Base-by-base conservation (phyloP, 2,329 filamentous ascomycete genomes). In the Amauroascus verrucosus region DNA sequence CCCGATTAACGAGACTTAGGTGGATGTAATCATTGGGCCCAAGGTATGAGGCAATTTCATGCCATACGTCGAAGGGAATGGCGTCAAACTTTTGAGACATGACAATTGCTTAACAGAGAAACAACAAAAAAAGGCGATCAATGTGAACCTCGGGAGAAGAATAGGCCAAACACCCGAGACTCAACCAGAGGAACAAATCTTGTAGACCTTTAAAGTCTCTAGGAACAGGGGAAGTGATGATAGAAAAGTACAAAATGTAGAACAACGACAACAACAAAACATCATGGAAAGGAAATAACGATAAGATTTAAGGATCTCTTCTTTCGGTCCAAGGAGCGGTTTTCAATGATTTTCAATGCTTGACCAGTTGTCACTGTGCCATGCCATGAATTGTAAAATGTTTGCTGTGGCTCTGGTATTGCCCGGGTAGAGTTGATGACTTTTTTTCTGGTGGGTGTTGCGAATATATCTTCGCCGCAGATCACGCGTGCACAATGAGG, bases 31-130 rank as follows among this genome's bases (percentile, higher is more conserved):
- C 81, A 45, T 80, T 74, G 24, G 83, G 67, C 16, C 77, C 71
- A 33, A 87, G 71, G 53, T 73, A 67, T 6, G 70, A 70, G 6
- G 77, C 72, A 49, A 86, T 76, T 49, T 78, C 74, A 48, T 78
- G 77, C 26, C 85, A 67, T n/a, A 86, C 71, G 66, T 87, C 84
- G 62, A 79, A 82, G 0, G 84, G 83, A 11, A 86, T 66, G 28
- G 62, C 59, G 55, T 75, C 70, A 41, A 78, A 63, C 50, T 60
- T 63, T 40, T 47, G 38, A 44, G 49, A 8, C 56, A 57, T 57
- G 38, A 41, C 35, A 33, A n/a, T n/a, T n/a, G n/a, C 32, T 47
- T n/a, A 35, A 30, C 9, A 14, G 7, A 38, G 5, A 22, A 41
- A 32, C 16, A 43, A 3, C 28, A 48, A 48, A 11, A 48, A 32